Conservation (phyloP, 2,329 filamentous ascomycete genomes). For the Lasiodiplodia sp. region DNA sequence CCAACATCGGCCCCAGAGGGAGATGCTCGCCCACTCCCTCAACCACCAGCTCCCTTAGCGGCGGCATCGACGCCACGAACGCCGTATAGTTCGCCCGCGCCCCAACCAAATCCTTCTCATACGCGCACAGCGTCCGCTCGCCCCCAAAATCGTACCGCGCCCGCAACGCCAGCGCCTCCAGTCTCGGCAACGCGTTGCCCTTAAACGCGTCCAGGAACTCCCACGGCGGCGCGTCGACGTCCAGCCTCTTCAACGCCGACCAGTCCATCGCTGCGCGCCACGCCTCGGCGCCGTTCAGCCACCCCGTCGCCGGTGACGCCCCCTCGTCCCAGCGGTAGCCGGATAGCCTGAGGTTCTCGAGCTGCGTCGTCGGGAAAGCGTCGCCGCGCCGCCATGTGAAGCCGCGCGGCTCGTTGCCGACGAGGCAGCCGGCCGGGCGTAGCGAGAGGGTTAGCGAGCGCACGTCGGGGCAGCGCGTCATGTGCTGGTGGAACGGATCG, state of each 20-base stretch:
- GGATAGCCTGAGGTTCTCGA: background rate
- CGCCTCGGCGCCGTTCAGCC: background rate
- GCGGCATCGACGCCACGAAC: constrained; percentile 1
- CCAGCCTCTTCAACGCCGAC: background rate
- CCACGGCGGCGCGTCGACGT: background rate
- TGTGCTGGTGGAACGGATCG: background rate
- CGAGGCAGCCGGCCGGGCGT: background rate
- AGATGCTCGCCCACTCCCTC: background rate
- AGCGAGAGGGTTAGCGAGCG: background rate
- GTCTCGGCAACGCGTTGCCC: background rate
- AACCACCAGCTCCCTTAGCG: background rate
- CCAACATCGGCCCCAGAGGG: background rate
- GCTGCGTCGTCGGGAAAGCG: background rate
- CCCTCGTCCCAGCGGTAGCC: background rate
- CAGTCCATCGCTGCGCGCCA: background rate
- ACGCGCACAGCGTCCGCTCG: background rate
- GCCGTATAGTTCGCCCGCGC: background rate
- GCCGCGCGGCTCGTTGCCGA: background rate
- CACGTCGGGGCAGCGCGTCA: background rate
- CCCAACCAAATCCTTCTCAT: background rate
- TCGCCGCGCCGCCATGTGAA: background rate
- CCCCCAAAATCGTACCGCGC: background rate
- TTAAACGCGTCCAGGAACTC: background rate
- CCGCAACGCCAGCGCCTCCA: background rate
- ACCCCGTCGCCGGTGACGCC: background rate